Base-by-base conservation (phyloP, 495 filamentous ascomycete genomes). In the Recurvomyces mirabilis region DNA sequence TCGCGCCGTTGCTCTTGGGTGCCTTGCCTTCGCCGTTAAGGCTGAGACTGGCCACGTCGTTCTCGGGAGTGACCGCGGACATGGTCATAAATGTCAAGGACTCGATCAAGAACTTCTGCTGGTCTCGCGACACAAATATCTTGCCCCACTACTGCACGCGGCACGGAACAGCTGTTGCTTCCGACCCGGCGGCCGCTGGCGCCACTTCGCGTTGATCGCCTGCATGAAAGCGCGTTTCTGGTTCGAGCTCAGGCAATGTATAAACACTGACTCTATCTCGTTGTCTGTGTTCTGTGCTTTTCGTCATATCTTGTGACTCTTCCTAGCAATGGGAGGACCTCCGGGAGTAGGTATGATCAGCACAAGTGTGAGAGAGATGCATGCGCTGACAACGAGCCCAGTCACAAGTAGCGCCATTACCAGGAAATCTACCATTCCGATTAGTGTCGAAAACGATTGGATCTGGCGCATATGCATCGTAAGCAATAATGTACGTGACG, bases 51-150 rank as follows among this genome's bases (percentile, higher is more conserved):
- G 46, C 37, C 46, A 50, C 38, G 23, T n/a, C 46, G 13, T 54
- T 10, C 29, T 54, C 51, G n/a, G 41, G 43, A 28, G 37, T 54
- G 36, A 50, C 51, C 18, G 51, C 46, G 21, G 51, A 36, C 51
- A 54, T 54, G 5, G 24, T 42, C n/a, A n/a, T n/a, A n/a, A n/a
- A n/a, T n/a, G n/a, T n/a, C n/a, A n/a, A n/a, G n/a, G n/a, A n/a
- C n/a, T n/a, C n/a, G n/a, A n/a, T n/a, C n/a, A n/a, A n/a, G n/a
- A n/a, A n/a, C n/a, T n/a, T n/a, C n/a, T n/a, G n/a, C n/a, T n/a
- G n/a, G n/a, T n/a, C n/a, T n/a, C n/a, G n/a, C n/a, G n/a, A n/a
- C n/a, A n/a, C n/a, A n/a, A n/a, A n/a, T n/a, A n/a, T n/a, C n/a
- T n/a, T n/a, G n/a, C n/a, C n/a, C n/a, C n/a, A n/a, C n/a, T n/a